Evolutionary conservation across 1,139 yeast species (phyloP), one percentile per base, ranked within the genome.

Genomic region (Sugiyamaella grinbergsii): DNA sequence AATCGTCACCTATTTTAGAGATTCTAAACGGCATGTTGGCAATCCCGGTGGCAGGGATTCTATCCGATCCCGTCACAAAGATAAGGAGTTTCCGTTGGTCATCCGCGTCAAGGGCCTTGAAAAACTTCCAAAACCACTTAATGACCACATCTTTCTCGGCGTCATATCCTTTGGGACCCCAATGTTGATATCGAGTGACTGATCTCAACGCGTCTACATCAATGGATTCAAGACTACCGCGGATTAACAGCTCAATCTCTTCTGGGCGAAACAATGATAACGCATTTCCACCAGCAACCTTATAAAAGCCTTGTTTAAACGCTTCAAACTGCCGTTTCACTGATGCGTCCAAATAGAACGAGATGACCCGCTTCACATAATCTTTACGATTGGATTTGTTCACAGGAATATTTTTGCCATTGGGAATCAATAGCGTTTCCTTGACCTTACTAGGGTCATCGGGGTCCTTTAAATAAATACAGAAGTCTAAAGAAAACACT

Each of bases 21-120:
- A 87, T 79, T 56, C 83, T 83, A 62, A 91, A 84, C 38, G 76
- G 76, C 70, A 91, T 70, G 50, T 86, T 83, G 24, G 67, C 58
- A 18, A 88, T 75, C 0, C 98, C 98, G 0, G 96, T 88, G 0
- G 97, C 96, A 0, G 98, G 98, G 10, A 93, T 77, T 43, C 96
- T 72, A 62, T 90, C 96, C 1, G 95, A 83, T 0, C 98, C 97
- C 0, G 96, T 90, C 4, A 91, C 82, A 68, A 93, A 93, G 29
- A 77, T 74, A 37, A 93, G 70, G 36, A 91, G 71, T 58, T 77
- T 79, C 58, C 82, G 80, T 59, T 87, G 94, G 28, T 77, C 70
- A 1, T 57, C 60, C 38, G 72, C 71, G 1, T 72, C 67, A 58
- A 85, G 69, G 4, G 65, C 61, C 10, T 70, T 70, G 57, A 90